Percentiles rank a stretch among this genome's conserved stretches.
Conservation (phyloP, 148 eudicot species). For the Gaultheria prostrata region DNA sequence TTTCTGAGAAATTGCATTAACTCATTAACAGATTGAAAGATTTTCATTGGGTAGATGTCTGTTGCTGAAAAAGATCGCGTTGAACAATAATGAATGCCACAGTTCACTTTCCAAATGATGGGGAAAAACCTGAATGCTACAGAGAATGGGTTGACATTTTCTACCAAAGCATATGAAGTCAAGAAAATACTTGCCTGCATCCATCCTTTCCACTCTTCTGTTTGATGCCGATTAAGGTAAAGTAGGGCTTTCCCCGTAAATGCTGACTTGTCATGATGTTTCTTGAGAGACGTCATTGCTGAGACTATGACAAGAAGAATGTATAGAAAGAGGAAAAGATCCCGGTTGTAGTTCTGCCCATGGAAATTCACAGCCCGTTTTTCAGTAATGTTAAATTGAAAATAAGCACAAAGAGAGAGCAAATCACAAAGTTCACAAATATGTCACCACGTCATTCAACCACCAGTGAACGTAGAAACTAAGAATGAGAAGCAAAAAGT, state of each 20-base stretch:
- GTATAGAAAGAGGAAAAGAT: slow-evolving; percentile 78
- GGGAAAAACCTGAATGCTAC: background rate
- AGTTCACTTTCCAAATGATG: background rate
- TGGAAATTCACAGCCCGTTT: background rate
- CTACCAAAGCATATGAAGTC: background rate
- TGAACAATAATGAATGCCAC: background rate
- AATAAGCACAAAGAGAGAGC: background rate
- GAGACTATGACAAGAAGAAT: slow-evolving; percentile 70
- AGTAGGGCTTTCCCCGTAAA: slow-evolving; percentile 83
- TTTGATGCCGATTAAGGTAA: slow-evolving; percentile 88
- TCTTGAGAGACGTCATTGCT: slow-evolving; percentile 79
- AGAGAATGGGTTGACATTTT: background rate
- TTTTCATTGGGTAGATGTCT: background rate
- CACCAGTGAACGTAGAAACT: background rate
- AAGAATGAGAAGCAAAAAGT: slow-evolving; percentile 42
- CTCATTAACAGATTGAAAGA: background rate
- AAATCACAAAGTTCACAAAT: background rate
- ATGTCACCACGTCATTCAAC: background rate
- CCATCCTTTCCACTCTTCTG: slow-evolving; percentile 98
- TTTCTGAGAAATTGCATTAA: no score
- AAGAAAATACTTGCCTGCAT: slow-evolving; percentile 76
- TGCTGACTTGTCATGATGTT: slow-evolving; percentile 79
- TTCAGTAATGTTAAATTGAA: background rate
- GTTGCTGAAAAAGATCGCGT: background rate
- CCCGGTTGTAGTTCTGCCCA: slow-evolving; percentile 84